These are phyloP conservation scores for Vitis cinerea DNA, from an alignment of 164 flowering plant species.

Conservation along the genomic window DNA sequence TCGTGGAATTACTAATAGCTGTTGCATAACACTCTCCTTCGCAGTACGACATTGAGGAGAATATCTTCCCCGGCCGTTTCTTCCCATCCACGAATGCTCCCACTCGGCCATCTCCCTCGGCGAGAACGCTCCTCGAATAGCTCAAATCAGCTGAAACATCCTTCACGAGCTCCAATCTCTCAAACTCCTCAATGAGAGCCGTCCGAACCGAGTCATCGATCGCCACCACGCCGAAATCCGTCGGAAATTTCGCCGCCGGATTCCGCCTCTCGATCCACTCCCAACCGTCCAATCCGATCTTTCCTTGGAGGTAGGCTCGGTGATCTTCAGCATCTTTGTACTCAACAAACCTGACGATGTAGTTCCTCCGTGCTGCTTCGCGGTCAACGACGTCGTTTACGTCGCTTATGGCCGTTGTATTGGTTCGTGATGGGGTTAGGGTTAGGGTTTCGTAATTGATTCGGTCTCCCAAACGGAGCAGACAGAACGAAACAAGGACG, in stretches of 20 bases:
- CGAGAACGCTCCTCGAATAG: conserved; percentile 53
- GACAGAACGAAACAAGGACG: conserved; percentile 31
- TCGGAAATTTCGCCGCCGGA: conserved; percentile 73
- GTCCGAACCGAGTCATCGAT: conserved; percentile 42
- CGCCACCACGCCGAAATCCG: conserved; percentile 80
- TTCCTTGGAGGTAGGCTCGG: conserved; percentile 46
- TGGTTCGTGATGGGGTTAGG: neutral
- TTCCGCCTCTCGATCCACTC: conserved; percentile 81
- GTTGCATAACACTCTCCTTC: conserved; percentile 33
- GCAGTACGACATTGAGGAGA: conserved; percentile 75
- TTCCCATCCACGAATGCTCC: conserved; percentile 52
- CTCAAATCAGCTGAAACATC: conserved; percentile 74
- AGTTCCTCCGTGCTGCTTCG: conserved; percentile 24
- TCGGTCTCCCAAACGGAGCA: conserved; percentile 22
- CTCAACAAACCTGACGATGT: conserved; percentile 72
- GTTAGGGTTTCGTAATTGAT: neutral
- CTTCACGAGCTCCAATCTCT: conserved; percentile 65
- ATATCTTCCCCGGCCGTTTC: conserved; percentile 90
- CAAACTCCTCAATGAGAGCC: conserved; percentile 46
- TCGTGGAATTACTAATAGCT: conserved; percentile 31
- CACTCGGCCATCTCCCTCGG: conserved; percentile 12
- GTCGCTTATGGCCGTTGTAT: neutral
- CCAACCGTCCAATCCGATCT: conserved; percentile 55
- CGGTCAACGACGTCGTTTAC: neutral
- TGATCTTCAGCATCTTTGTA: conserved; percentile 63